These are phyloP conservation scores for Peniophora sp. DNA, from an alignment of 1,284 basidiomycete genomes.

Conservation along the genomic window DNA sequence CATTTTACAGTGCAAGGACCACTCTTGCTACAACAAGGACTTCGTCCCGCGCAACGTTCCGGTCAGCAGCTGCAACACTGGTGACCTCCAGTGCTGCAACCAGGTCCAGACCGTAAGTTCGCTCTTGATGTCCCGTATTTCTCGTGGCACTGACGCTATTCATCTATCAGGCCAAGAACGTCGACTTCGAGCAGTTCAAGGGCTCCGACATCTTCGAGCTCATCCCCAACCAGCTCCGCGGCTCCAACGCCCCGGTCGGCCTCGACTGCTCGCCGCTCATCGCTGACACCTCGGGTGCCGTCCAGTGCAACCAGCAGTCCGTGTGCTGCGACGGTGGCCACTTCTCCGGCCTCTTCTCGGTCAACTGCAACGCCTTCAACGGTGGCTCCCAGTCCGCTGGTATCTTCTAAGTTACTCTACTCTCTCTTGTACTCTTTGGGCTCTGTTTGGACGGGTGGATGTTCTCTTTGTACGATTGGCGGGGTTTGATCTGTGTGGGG, in stretches of 20 bases:
- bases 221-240: not conserved
- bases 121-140: not conserved
- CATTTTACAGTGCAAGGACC: too few relatives aligned
- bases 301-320: not conserved
- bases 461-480: too few relatives aligned
- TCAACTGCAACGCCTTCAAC: slow-evolving; percentile 1
- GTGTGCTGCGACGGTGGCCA: not conserved
- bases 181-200: not conserved
- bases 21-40: too few relatives aligned
- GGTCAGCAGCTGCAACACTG: not conserved
- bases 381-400: not conserved
- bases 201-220: not conserved
- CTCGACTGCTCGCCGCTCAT: not conserved
- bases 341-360: not conserved
- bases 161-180: not conserved
- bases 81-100: not conserved
- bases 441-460: too few relatives aligned
- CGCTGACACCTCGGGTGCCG: not conserved
- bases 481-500: too few relatives aligned
- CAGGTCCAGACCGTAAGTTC: not conserved
- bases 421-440: too few relatives aligned
- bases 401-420: too few relatives aligned
- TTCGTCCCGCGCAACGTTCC: not conserved
- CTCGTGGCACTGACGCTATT: not conserved
- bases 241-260: not conserved